These are phyloP conservation scores for Trichoderma simmonsii DNA, from an alignment of 2,329 filamentous ascomycete genomes.

Conservation along the genomic window DNA sequence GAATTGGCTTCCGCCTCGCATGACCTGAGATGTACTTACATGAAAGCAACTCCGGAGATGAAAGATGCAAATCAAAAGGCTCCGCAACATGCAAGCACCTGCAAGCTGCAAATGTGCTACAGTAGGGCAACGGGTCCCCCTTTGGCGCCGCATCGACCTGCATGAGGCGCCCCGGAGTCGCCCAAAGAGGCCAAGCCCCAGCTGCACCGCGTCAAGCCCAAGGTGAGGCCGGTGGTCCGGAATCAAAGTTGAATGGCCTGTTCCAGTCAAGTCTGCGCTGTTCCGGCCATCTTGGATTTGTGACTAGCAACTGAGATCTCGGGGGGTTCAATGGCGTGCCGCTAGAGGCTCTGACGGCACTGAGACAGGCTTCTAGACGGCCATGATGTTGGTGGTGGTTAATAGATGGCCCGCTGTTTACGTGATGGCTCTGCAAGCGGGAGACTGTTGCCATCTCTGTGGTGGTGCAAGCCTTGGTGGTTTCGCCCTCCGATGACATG, in stretches of 20 bases:
- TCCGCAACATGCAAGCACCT: not conserved
- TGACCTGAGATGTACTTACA: not conserved
- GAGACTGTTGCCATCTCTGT: not conserved
- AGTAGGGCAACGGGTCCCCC: not conserved
- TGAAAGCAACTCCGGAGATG: not conserved
- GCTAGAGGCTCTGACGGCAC: not conserved
- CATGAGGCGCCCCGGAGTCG: constrained; percentile 18
- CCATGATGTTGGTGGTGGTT: not conserved
- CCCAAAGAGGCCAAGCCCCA: constrained; percentile 13
- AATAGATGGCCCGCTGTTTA: not conserved
- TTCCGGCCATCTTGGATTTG: constrained; percentile 11
- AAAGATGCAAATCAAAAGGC: not conserved
- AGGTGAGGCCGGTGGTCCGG: not conserved
- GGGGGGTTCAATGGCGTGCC: not conserved
- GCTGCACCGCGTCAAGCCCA: not conserved
- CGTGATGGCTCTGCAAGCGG: not conserved
- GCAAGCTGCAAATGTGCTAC: not conserved
- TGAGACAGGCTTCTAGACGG: not conserved
- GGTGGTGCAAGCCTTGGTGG: not conserved
- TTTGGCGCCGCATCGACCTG: constrained; percentile 10
- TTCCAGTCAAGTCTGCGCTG: not conserved
- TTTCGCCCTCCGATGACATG: not conserved
- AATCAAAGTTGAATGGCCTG: not conserved
- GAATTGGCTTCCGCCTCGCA: not conserved
- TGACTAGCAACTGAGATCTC: constrained; percentile 5